These are phyloP conservation scores for Acanthamoeba royreba DNA, from an alignment of 208 protist species.

Conservation along the genomic window DNA sequence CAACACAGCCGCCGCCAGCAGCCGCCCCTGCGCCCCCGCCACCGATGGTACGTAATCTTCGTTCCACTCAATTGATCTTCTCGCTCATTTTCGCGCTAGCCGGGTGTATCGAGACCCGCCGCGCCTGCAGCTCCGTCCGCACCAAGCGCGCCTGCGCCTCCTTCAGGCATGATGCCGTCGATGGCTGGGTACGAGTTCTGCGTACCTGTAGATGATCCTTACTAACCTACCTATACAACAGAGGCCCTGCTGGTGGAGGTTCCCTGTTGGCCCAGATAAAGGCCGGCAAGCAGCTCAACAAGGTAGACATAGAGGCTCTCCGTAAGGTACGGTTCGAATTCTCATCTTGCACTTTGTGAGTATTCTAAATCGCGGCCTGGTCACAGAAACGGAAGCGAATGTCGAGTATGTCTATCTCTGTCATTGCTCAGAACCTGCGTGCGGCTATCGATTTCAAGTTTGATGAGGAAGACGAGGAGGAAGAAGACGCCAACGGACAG, in stretches of 20 bases:
- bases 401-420: slow-evolving; percentile 19
- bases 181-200: too few species aligned
- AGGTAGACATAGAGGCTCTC: slow-evolving; percentile 12
- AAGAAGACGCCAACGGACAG: neutral
- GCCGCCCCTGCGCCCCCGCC: neutral
- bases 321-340: neutral
- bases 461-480: slow-evolving; percentile 6
- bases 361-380: neutral
- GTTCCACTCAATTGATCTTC: neutral
- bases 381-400: neutral
- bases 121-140: too few species aligned
- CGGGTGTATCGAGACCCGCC: too few species aligned
- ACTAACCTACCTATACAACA: neutral
- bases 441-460: slow-evolving; percentile 33
- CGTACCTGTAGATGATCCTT: too few species aligned
- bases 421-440: slow-evolving; percentile 10
- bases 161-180: too few species aligned
- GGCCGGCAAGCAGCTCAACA: slow-evolving; percentile 44
- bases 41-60: neutral
- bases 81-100: too few species aligned
- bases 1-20: neutral
- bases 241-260: neutral
- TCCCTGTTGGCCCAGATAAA: slow-evolving; percentile 32
- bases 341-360: neutral
- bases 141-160: too few species aligned